A percentile compares a stretch with the other conserved stretches of the same genome.
phyloP scores from a whole-genome alignment of 805 yeast species.

The Ogataea pilisensis region DNA sequence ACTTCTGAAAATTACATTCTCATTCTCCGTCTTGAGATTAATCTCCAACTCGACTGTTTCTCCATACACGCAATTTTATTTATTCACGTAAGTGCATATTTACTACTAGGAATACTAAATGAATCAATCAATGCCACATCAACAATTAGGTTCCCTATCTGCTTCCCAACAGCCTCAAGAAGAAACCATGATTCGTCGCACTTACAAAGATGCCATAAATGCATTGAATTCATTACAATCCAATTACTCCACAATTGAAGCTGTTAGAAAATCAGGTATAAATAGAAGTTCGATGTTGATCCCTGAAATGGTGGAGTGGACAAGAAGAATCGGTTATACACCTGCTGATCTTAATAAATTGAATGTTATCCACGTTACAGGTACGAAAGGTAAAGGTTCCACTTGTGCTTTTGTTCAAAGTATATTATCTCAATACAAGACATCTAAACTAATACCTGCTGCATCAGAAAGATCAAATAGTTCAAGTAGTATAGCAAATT shows the following conservation, averaged over 20 bases:
- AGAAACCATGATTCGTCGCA: conserved; percentile 25
- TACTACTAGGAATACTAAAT: too few relatives aligned
- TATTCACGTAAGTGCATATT: too few relatives aligned
- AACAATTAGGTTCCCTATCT: neutral
- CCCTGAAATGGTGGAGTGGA: conserved; percentile 84
- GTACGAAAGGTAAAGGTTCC: conserved; percentile 98
- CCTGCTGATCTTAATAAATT: conserved; percentile 66
- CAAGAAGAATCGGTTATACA: conserved; percentile 61
- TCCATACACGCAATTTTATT: too few relatives aligned
- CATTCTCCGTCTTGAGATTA: too few relatives aligned
- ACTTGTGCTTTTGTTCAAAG: conserved; percentile 93
- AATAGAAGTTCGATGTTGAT: conserved; percentile 61
- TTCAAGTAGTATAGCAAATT: neutral
- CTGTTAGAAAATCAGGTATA: conserved; percentile 65
- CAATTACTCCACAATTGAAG: conserved; percentile 85
- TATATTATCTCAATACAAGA: conserved; percentile 62
- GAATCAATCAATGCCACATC: neutral
- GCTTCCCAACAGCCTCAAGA: neutral
- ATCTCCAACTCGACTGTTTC: too few relatives aligned
- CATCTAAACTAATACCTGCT: conserved; percentile 5
- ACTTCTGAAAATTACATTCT: too few relatives aligned
- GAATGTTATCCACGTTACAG: conserved; percentile 88
- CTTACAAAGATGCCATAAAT: conserved; percentile 66
- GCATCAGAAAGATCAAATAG: conserved; percentile 2
- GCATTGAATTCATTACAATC: conserved; percentile 87